Conservation (phyloP, 2,329 filamentous ascomycete genomes). For the Diaporthe australafricana region DNA sequence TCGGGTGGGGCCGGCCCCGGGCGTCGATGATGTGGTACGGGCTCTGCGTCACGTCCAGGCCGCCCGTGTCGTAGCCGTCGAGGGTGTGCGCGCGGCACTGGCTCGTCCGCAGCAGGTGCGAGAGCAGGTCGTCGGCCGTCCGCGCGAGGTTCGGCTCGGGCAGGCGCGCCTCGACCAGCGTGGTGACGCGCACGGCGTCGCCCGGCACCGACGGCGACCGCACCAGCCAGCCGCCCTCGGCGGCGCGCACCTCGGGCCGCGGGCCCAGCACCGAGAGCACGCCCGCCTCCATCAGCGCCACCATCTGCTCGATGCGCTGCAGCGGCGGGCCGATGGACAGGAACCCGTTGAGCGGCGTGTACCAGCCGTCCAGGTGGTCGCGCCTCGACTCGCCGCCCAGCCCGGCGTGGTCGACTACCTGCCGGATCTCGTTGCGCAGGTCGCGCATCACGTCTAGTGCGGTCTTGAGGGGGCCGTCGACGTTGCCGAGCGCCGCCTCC, state of each 20-base stretch:
- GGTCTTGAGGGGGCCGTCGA: constrained; percentile 7
- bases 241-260: background rate
- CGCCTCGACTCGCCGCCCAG: background rate
- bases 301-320: constrained; percentile 27
- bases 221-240: background rate
- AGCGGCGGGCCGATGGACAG: constrained; percentile 25
- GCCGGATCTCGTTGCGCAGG: constrained; percentile 26
- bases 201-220: background rate
- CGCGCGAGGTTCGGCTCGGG: background rate
- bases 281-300: constrained; percentile 14
- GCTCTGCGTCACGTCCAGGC: constrained; percentile 6
- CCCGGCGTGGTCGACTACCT: constrained; percentile 14
- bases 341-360: constrained; percentile 24
- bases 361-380: constrained; percentile 27
- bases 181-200: background rate
- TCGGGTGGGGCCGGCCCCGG: background rate
- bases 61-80: constrained; percentile 19
- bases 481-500: constrained; percentile 7
- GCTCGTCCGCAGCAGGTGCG: background rate
- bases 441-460: constrained; percentile 21
- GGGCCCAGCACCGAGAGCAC: background rate
- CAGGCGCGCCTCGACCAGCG: constrained; percentile 11
- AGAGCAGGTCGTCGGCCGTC: background rate
- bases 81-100: constrained; percentile 12
- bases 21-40: constrained; percentile 21